Base-by-base conservation (phyloP, 768 basidiomycete genomes). In the Steccherinum ochraceum region DNA sequence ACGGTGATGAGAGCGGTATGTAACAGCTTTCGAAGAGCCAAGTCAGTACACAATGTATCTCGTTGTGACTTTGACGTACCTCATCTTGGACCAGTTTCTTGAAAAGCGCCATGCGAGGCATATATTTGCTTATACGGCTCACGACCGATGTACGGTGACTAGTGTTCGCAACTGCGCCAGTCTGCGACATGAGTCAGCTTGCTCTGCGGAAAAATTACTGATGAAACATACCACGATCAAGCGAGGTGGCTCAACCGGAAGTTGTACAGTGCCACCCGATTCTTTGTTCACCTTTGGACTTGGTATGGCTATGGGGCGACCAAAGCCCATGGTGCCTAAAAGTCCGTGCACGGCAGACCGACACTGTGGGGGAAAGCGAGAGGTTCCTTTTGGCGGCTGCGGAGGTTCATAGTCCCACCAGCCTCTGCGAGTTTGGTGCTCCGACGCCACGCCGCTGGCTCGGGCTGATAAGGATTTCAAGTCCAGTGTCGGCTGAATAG, bases 11-110 rank as follows among this genome's bases (percentile, higher is more conserved):
- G 71, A 0, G 77, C 72, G 2, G 79, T 79, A 56, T 82, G 81
- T 35, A 73, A 69, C 11, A 83, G 58, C 81, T 83, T 44, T 13
- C 20, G 46, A n/a, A 49, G n/a, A 24, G 18, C 13, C 41, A 18
- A 20, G 19, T 19, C 18, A 18, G 26, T 26, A 12, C 3, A 25
- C 18, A 26, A 23, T n/a, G 16, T 5, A 19, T 5, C 20, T 25
- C 46, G n/a, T 7, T 23, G 19, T 25, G 40, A 50, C 21, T 19
- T 23, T 16, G 20, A 59, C 71, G n/a, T 57, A 83, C 83, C 73
- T 85, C 83, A 60, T 85, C 77, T 56, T 72, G 76, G 67, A 85
- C 74, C 25, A 80, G 80, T 58, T 73, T 62, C 24, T 70, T 74
- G 52, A 84, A 78, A 23, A 79, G 65, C 50, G 72, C 72, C 69